Base-by-base conservation (phyloP, 805 yeast species). In the Wickerhamomyces tratensis region DNA sequence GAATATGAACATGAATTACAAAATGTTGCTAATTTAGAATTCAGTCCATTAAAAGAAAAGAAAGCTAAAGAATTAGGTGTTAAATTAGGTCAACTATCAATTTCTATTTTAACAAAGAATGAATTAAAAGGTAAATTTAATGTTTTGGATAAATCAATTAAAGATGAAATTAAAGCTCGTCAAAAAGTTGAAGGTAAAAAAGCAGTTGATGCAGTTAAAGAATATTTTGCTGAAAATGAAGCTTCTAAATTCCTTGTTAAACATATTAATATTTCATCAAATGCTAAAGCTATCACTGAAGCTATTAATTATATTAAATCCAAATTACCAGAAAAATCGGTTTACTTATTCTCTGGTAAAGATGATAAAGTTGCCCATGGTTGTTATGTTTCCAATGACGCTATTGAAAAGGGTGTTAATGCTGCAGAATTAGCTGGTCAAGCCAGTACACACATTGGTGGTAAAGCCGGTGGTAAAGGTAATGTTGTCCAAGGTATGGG, bases 401-500 rank as follows among this genome's bases (percentile, higher is more conserved):
- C 88, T 35, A 66, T 82, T 49, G 70, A 69, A 38, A 74, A 79
- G 58, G 88, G 88, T 51, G 71, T 87, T 20, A 74, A 82, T 49
- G 89, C 94, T 41, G 73, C 81, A 44, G 88, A 77, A 29, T 72
- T 88, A 51, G 94, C 94, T 31, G 64, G 72, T 41, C 67, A 74
- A 43, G 98, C 85, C 37, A 69, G 89, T 38, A 65, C 69, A 34
- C 69, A 72, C 54, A 78, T 93, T 53, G 99, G 98, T 50, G 99
- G 99, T 64, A 87, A 84, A 64, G 94, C 96, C 45, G 99, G 99
- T 68, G 99, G 99, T 64, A 93, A 87, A 67, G 98, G 96, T 49
- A 86, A 87, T 51, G 80, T 89, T 43, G 86, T 87, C 53, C 98
- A 93, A 69, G 99, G 99, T 65, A 84, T 87, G 80, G 98, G 98